Base-by-base conservation (phyloP, 257 asterid genomes). In the Galeopsis tetrahit region DNA sequence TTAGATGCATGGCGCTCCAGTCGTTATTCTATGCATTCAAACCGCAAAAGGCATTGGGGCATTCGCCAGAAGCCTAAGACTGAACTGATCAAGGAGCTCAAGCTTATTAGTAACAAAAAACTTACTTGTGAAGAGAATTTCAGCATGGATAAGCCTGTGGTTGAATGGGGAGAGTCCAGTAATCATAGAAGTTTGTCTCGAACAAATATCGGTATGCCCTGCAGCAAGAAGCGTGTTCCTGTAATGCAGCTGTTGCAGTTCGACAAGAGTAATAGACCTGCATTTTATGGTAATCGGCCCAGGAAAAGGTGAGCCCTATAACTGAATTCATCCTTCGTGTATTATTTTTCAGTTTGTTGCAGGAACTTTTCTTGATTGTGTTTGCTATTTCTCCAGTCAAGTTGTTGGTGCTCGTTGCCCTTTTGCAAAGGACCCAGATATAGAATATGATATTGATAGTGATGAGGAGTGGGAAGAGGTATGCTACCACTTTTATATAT, bases 391-490 rank as follows among this genome's bases (percentile, higher is more conserved):
- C 74, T 80, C 48, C 96, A 95, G 99, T 87, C 83, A 79, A 85
- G 85, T 84, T 55, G 85, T 88, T 61, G 85, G 87, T 35, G 85
- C 83, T 42, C 85, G 91, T 6, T 83, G 55, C 56, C 99, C 99
- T 78, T 84, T 90, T 64, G 85, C 51, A 21, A 85, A 77, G 81
- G 98, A 95, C 80, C 86, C 93, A 28, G 89, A 90, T 15, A 74
- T 92, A 73, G 91, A 90, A 70, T 95, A 95, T 72, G 99, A 92
- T 77, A 77, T 90, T 78, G 98, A 95, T 63, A 92, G 98, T 73
- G 98, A 95, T 51, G 99, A 95, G 66, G 99, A 95, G 77, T 95
- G 99, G 99, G 98, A 87, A 81, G 99, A 92, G 99, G 98, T 95
- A 95, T 73, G 67, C 66, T 56, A 63, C n/a, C 66, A 11, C 59